Evolutionary conservation across 306 rosid genomes (phyloP), one percentile per base, ranked within the genome.

Genomic region (Prinsepia uniflora): DNA sequence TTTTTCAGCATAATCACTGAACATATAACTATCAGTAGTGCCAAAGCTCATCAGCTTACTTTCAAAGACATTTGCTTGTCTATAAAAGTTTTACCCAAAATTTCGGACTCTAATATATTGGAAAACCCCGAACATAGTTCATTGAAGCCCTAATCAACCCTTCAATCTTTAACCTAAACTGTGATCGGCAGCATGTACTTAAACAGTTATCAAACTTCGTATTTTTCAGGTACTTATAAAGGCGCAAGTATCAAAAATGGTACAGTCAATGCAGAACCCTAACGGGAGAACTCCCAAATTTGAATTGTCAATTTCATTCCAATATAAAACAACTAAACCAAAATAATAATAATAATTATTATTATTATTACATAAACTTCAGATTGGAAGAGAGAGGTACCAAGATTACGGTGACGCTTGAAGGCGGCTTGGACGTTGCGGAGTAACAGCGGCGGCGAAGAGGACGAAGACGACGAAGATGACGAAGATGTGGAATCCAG

Each of bases 401-500:
- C 88, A 4, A 86, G 73, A 43, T 86, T 84, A 20, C 86, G 90
- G 47, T 86, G 86, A 54, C 90, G 88, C 84, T 86, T 86, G 70
- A 83, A 77, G 53, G 88, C 90, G 39, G 88, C 86, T 63, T 78
- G 84, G 46, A 86, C 81, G 68, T 79, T 67, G 15, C 83, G 86
- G 77, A 86, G 82, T 53, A 91, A 82, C 81, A 84, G 83, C 56
- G 91, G 86, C n/a, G 85, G 72, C n/a, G 85, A 70, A 45, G 89
- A 76, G 63, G 88, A 79, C 3, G 92, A 84, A 36, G 66, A 62
- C 0, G 92, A 81, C 0, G 89, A 81, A 6, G 85, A 79, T 0
- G 88, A 81, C 8, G 89, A 71, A 1, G 83, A 74, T 7, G 74
- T 76, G 49, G 63, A 67, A 52, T 86, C 82, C 5, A 77, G 75